Conservation (phyloP, 2,329 filamentous ascomycete species). For the Ploettnerulaceae sp. region DNA sequence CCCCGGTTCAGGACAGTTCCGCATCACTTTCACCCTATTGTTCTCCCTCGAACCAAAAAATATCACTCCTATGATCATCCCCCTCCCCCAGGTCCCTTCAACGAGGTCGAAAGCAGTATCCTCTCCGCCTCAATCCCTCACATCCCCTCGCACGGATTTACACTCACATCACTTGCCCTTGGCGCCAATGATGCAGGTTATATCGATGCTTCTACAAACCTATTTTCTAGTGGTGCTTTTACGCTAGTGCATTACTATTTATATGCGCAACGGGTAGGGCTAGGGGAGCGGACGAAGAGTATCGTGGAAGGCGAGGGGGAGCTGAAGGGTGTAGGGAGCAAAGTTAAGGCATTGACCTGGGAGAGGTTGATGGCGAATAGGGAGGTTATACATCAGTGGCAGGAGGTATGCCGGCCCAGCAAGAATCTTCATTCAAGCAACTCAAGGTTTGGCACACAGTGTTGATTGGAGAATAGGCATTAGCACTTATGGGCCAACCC, state of each 20-base stretch:
- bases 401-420: slow-evolving; percentile 60
- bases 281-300: slow-evolving; percentile 36
- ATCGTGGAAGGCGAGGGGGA: slow-evolving; percentile 29
- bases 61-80: slow-evolving; percentile 71
- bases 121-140: slow-evolving; percentile 75
- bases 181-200: slow-evolving; percentile 83
- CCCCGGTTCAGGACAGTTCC: slow-evolving; percentile 1
- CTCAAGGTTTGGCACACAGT: not conserved
- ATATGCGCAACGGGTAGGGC: slow-evolving; percentile 56
- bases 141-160: slow-evolving; percentile 80
- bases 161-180: slow-evolving; percentile 62
- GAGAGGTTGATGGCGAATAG: slow-evolving; percentile 71
- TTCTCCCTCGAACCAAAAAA: not conserved
- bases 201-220: slow-evolving; percentile 76
- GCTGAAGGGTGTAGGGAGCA: slow-evolving; percentile 49
- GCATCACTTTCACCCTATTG: not conserved
- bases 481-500: slow-evolving; percentile 86
- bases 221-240: slow-evolving; percentile 76
- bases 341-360: slow-evolving; percentile 68
- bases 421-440: not conserved
- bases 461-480: slow-evolving; percentile 46
- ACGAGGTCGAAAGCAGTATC: slow-evolving; percentile 65
- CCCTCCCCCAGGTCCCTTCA: slow-evolving; percentile 56
- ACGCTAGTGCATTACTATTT: slow-evolving; percentile 78
- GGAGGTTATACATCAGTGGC: slow-evolving; percentile 71